phyloP scores from a whole-genome alignment of 2,329 filamentous ascomycete species.

The Neocucurbitaria cava region DNA sequence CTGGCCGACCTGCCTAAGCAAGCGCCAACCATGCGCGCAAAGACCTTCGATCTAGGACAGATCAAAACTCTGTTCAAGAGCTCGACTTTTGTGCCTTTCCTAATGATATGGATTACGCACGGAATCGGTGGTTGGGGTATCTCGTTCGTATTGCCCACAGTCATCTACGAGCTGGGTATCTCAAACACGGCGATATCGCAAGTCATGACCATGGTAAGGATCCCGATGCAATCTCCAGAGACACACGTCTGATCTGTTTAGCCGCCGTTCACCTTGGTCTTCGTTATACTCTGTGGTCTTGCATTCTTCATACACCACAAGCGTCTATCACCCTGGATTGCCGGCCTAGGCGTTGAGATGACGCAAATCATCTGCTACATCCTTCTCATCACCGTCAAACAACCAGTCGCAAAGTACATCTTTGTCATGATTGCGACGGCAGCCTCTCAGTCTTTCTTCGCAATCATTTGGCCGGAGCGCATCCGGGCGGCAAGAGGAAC shows the following conservation, averaged over 20 bases:
- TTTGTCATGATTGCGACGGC: conserved; percentile 52
- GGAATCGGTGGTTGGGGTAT: conserved; percentile 33
- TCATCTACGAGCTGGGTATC: conserved; percentile 29
- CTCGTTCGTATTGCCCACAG: conserved; percentile 30
- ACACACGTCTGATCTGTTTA: conserved; percentile 3
- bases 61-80: conserved; percentile 22
- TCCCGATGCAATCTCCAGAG: conserved; percentile 3
- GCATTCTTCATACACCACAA: conserved; percentile 29
- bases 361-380: conserved; percentile 50
- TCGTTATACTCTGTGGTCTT: conserved; percentile 25
- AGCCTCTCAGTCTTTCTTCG: conserved; percentile 49
- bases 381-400: conserved; percentile 48
- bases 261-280: conserved; percentile 30
- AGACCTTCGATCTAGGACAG: conserved; percentile 31
- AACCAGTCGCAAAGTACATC: conserved; percentile 47
- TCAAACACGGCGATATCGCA: conserved; percentile 28
- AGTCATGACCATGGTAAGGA: conserved; percentile 30
- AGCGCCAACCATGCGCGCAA: conserved; percentile 28
- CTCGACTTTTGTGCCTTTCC: conserved; percentile 28
- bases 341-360: conserved; percentile 36
- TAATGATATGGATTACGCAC: conserved; percentile 35
- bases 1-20: conserved; percentile 25
- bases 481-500: conserved; percentile 51
- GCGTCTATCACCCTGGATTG: conserved; percentile 30
- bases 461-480: conserved; percentile 52